Conservation (phyloP, 805 yeast species). For the Saccharomycodes ludwigii region DNA sequence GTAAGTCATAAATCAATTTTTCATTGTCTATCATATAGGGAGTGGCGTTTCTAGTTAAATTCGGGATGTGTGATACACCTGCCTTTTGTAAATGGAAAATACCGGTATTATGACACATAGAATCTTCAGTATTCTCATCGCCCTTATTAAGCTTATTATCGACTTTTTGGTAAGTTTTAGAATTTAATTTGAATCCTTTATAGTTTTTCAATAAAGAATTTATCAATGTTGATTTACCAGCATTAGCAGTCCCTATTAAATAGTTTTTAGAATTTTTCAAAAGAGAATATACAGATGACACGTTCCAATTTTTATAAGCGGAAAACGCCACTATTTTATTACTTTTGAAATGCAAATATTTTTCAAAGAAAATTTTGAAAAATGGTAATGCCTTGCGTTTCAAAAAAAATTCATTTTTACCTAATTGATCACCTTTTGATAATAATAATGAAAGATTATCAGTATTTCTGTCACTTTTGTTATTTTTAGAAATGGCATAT, state of each 20-base stretch:
- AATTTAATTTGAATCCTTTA: conserved; percentile 11
- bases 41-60: conserved; percentile 49
- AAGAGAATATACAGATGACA: conserved; percentile 12
- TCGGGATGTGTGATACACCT: conserved; percentile 44
- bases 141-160: conserved; percentile 3
- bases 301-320: conserved; percentile 18
- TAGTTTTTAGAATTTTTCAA: conserved; percentile 25
- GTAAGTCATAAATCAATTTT: conserved; percentile 25
- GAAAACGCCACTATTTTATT: conserved; percentile 18
- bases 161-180: conserved; percentile 4
- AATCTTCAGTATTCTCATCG: conserved; percentile 6
- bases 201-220: conserved; percentile 30
- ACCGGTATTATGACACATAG: too few species aligned
- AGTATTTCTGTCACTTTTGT: conserved; percentile 9
- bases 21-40: conserved; percentile 24
- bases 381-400: conserved; percentile 19
- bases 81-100: conserved; percentile 12
- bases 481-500: background rate
- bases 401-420: conserved; percentile 11
- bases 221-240: conserved; percentile 57
- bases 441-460: conserved; percentile 12
- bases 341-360: conserved; percentile 19
- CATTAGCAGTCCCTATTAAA: conserved; percentile 54
- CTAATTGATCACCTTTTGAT: conserved; percentile 23
- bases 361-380: conserved; percentile 21